Percentiles rank a stretch among this genome's conserved stretches.
Evolutionary conservation across 208 protist species (phyloP).

Genomic region (Acanthamoeba comandoni): DNA sequence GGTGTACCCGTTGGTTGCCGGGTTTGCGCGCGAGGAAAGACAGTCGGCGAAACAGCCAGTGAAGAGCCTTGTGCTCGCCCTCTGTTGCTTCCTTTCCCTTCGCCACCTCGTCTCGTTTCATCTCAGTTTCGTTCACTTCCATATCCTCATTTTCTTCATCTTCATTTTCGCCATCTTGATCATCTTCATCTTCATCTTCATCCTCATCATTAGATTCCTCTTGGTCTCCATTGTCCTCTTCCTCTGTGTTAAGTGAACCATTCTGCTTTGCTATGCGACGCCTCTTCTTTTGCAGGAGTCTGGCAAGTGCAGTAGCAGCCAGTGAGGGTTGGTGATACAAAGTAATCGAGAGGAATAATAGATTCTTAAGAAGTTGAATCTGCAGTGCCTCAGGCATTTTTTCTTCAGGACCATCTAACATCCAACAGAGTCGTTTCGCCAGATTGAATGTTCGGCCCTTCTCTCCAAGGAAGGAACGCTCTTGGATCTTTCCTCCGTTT

Average conservation of each 20-base stretch:
- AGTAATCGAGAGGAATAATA: constrained; percentile 46
- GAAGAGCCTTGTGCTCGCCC: constrained; percentile 15
- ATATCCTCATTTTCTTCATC: constrained; percentile 15
- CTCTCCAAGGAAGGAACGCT: neutral
- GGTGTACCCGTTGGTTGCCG: constrained; percentile 27
- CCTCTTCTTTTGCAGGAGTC: neutral
- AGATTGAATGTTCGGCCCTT: constrained; percentile 46
- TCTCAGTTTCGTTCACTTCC: neutral
- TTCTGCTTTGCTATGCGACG: neutral
- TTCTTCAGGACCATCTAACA: constrained; percentile 15
- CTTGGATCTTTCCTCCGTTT: neutral
- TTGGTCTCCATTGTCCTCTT: neutral
- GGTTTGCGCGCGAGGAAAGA: constrained; percentile 45
- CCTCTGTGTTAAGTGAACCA: neutral
- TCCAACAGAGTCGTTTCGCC: constrained; percentile 9
- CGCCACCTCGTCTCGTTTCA: neutral
- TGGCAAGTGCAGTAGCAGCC: neutral
- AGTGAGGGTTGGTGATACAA: constrained; percentile 43
- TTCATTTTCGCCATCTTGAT: neutral
- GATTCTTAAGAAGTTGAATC: constrained; percentile 68
- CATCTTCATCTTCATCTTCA: neutral
- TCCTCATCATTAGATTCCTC: constrained; percentile 4
- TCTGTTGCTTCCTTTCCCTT: neutral
- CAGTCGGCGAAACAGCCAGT: constrained; percentile 58
- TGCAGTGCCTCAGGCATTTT: constrained; percentile 24